phyloP scores from a whole-genome alignment of 2,329 filamentous ascomycete species.

The Aureobasidium uvarum region DNA sequence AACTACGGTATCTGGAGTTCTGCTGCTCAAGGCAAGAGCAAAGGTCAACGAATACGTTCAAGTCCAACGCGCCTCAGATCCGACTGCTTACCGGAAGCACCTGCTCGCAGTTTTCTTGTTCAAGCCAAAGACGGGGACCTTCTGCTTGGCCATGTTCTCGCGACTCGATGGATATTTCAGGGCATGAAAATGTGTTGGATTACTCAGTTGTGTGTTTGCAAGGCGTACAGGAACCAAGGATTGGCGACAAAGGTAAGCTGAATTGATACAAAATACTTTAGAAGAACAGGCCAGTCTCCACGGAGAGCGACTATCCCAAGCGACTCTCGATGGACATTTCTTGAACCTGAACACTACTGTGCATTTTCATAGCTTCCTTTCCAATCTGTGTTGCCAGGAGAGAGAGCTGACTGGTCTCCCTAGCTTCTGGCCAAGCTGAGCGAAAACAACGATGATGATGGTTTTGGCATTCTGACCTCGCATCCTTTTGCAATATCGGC shows the following conservation, averaged over 20 bases:
- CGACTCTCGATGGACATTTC: not conserved
- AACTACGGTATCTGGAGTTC: slow-evolving; percentile 19
- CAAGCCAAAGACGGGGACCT: not conserved
- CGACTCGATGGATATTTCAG: not conserved
- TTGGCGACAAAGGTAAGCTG: slow-evolving; percentile 12
- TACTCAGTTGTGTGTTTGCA: slow-evolving; percentile 9
- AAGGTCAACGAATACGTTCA: slow-evolving; percentile 14
- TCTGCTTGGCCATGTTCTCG: slow-evolving; percentile 4
- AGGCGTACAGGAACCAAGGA: slow-evolving; percentile 2
- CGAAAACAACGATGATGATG: not conserved
- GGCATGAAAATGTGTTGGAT: slow-evolving; percentile 4
- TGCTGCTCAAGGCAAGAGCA: not conserved
- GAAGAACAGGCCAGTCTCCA: not conserved
- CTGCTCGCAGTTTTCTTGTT: not conserved
- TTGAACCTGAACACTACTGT: not conserved
- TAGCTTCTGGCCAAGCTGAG: not conserved
- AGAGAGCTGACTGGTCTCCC: not conserved
- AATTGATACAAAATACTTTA: not conserved
- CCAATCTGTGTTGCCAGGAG: not conserved
- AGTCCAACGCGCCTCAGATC: not conserved
- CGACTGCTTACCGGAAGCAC: not conserved
- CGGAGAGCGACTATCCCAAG: not conserved
- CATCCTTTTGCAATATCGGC: slow-evolving; percentile 10
- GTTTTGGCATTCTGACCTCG: slow-evolving; percentile 4
- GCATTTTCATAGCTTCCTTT: not conserved